A percentile compares a stretch with the other conserved stretches of the same genome.
Conservation (phyloP, 176 grass and related monocot genomes). For the Poa pratensis region DNA sequence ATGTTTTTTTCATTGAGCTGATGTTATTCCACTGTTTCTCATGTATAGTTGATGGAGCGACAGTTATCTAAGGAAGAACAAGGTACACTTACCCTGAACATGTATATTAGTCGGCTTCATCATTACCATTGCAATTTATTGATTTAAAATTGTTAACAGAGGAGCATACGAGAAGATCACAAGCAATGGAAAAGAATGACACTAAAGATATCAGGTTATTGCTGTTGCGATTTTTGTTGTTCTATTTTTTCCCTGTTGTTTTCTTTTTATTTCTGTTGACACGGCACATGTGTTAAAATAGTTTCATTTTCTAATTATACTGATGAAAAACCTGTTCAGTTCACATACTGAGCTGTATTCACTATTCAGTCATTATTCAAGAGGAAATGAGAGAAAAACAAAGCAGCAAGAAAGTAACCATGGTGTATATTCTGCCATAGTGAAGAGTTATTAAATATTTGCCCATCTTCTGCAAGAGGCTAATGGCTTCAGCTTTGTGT, state of each 20-base stretch:
- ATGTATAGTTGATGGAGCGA: conserved; percentile 72
- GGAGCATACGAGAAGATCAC: conserved; percentile 68
- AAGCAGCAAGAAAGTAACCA: neutral
- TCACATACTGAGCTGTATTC: neutral
- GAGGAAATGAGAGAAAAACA: conserved; percentile 8
- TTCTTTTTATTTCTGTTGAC: conserved; percentile 6
- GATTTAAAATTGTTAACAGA: conserved; percentile 48
- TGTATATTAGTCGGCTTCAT: conserved; percentile 36
- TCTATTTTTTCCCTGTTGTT: conserved; percentile 22
- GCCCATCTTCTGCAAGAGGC: neutral
- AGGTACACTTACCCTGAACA: conserved; percentile 58
- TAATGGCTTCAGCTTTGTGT: conserved; percentile 21
- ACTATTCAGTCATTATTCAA: neutral
- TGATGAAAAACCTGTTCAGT: neutral
- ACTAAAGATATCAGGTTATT: conserved; percentile 76
- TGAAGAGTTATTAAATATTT: conserved; percentile 23
- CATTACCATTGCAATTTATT: conserved; percentile 40
- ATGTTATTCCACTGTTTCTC: conserved; percentile 43
- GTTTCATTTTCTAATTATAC: conserved; percentile 12
- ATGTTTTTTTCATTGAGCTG: conserved; percentile 33
- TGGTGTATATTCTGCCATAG: neutral
- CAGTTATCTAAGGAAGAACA: conserved; percentile 86
- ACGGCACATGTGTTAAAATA: conserved; percentile 28
- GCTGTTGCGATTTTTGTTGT: conserved; percentile 33
- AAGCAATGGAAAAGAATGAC: conserved; percentile 82